phyloP scores from a whole-genome alignment of 139 green algal genomes.

The Monoraphidium neglectum region DNA sequence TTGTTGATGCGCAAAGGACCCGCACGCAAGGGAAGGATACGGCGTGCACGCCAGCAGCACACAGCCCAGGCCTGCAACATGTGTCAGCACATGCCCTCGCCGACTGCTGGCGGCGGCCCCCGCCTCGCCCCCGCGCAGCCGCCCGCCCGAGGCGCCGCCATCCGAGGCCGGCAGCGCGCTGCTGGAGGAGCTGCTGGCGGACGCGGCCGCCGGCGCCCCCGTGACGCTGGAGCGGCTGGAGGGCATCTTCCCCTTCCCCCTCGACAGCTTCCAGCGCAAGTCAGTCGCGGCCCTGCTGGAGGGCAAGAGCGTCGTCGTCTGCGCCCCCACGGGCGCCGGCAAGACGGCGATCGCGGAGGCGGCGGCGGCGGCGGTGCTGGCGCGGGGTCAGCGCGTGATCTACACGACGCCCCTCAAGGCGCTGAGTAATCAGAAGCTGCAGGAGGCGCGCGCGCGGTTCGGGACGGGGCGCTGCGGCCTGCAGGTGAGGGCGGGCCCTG shows the following conservation, averaged over 20 bases:
- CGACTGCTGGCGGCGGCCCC: too few species aligned
- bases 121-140: too few species aligned
- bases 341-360: constrained; percentile 97
- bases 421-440: constrained; percentile 93
- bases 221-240: constrained; percentile 17
- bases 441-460: constrained; percentile 82
- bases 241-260: constrained; percentile 64
- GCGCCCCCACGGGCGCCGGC: constrained; percentile 91
- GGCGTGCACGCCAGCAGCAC: too few species aligned
- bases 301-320: constrained; percentile 86
- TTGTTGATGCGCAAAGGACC: too few species aligned
- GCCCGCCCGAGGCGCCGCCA: too few species aligned
- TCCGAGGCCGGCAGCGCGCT: too few species aligned
- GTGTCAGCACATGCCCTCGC: too few species aligned
- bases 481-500: too few species aligned
- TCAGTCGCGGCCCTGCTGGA: constrained; percentile 71
- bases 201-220: constrained; percentile 12
- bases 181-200: constrained; percentile 58
- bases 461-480: constrained; percentile 56
- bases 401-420: constrained; percentile 93
- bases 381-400: constrained; percentile 79
- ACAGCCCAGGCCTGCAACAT: too few species aligned
- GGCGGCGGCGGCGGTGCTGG: constrained; percentile 74
- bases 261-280: constrained; percentile 76
- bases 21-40: too few species aligned